A percentile compares a stretch with the other conserved stretches of the same genome.
phyloP scores from a whole-genome alignment of 83 land plant species.

The Picea abies region DNA sequence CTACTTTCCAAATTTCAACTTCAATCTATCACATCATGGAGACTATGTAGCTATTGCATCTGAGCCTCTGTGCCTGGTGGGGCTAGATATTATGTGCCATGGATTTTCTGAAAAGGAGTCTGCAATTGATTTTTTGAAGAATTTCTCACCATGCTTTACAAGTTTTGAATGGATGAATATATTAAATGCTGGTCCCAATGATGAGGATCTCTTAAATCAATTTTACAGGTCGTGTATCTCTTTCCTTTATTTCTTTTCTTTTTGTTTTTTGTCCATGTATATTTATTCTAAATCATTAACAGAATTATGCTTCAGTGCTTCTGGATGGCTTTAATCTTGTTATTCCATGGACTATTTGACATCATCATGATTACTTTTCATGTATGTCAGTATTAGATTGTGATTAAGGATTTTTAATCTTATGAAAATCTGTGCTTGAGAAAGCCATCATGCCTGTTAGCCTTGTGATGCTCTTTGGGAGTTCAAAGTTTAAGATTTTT shows the following conservation, averaged over 20 bases:
- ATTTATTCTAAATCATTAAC: too few species aligned
- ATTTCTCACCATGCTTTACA: constrained; percentile 70
- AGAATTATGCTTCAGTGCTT: neutral
- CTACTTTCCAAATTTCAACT: constrained; percentile 78
- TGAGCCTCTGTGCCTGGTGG: constrained; percentile 82
- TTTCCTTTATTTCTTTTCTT: neutral
- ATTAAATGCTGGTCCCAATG: constrained; percentile 44
- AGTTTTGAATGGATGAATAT: constrained; percentile 69
- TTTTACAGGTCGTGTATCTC: constrained; percentile 69
- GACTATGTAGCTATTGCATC: constrained; percentile 90
- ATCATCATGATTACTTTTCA: neutral
- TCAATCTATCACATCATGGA: constrained; percentile 88
- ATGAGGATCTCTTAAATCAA: constrained; percentile 36
- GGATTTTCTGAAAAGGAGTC: constrained; percentile 32
- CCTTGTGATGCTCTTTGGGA: neutral
- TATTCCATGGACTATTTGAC: constrained; percentile 6
- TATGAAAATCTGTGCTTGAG: neutral
- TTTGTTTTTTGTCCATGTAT: too few species aligned
- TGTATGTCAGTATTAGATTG: neutral
- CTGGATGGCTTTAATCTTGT: neutral
- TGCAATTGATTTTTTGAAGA: constrained; percentile 43
- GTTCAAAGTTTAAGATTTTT: neutral
- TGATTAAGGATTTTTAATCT: neutral
- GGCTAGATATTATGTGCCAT: constrained; percentile 76
- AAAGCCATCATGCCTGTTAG: neutral